Evolutionary conservation across 78 protist species (phyloP).

Genomic region (Chrysochromulina parva): DNA sequence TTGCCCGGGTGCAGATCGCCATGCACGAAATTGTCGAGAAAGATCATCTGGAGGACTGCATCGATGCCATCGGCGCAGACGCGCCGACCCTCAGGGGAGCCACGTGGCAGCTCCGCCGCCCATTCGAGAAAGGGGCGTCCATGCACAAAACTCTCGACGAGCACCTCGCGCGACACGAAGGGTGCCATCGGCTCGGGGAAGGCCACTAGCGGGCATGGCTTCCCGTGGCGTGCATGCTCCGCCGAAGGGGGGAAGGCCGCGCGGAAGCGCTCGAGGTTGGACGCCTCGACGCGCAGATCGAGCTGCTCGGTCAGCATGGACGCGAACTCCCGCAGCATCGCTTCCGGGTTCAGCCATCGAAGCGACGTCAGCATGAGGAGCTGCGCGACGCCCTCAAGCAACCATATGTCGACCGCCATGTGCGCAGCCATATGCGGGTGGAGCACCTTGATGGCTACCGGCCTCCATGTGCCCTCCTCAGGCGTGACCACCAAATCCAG

Average conservation of each 20-base stretch:
- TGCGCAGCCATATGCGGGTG: constrained; percentile 25
- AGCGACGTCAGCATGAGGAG: too few species aligned
- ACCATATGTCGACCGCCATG: constrained; percentile 12
- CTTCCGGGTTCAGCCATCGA: too few species aligned
- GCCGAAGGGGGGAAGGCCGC: background rate
- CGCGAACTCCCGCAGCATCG: background rate
- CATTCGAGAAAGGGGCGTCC: background rate
- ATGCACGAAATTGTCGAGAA: constrained; percentile 46
- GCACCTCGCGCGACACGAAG: background rate
- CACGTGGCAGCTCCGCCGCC: background rate
- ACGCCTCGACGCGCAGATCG: constrained; percentile 45
- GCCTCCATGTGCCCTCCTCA: background rate
- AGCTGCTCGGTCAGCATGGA: constrained; percentile 25
- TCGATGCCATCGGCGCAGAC: background rate
- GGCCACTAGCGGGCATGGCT: too few species aligned
- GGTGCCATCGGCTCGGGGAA: constrained; percentile 7
- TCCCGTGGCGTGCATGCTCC: background rate
- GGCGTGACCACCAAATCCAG: background rate
- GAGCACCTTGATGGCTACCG: constrained; percentile 41
- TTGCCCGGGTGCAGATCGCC: constrained; percentile 62
- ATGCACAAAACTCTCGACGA: constrained; percentile 26
- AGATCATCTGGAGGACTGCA: constrained; percentile 40
- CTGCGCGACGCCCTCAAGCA: background rate
- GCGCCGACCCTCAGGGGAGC: too few species aligned
- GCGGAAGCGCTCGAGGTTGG: constrained; percentile 10